Percentiles rank a stretch among this genome's conserved stretches.
Conservation (phyloP, 805 yeast genomes). For the Saccharomyces eubayanus region DNA sequence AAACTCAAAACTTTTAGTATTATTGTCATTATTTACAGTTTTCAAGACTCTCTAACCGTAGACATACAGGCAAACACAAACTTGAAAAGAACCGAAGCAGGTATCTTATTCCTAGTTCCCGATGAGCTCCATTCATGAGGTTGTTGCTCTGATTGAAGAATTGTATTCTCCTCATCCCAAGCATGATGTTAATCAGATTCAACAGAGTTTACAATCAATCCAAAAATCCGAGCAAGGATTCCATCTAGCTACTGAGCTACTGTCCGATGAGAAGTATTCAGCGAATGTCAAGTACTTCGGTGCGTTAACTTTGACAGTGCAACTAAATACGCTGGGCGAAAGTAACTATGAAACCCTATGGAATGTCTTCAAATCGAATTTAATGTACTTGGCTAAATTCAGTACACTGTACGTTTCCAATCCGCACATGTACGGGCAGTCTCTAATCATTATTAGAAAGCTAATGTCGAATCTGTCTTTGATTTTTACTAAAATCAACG, state of each 20-base stretch:
- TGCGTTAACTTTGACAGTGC: constrained; percentile 31
- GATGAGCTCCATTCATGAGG: background rate
- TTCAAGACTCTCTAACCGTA: background rate
- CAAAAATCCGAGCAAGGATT: constrained; percentile 28
- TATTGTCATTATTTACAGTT: background rate
- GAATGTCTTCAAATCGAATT: constrained; percentile 21
- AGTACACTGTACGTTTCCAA: constrained; percentile 12
- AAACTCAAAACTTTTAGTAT: background rate
- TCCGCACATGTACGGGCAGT: constrained; percentile 9
- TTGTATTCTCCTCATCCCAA: constrained; percentile 25
- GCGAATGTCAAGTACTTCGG: constrained; percentile 30
- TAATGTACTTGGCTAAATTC: constrained; percentile 16
- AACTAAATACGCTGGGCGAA: constrained; percentile 16
- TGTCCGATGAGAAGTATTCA: constrained; percentile 13
- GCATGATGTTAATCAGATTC: constrained; percentile 24
- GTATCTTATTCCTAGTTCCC: background rate
- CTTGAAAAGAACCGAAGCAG: background rate
- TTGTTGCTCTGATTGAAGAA: constrained; percentile 17
- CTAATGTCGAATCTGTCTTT: constrained; percentile 30
- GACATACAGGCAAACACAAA: background rate
- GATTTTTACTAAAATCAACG: constrained; percentile 24
- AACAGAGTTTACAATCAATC: constrained; percentile 23
- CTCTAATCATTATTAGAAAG: constrained; percentile 23
- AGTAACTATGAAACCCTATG: constrained; percentile 13
- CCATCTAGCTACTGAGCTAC: constrained; percentile 22